Evolutionary conservation across 2,329 filamentous ascomycete genomes (phyloP), one percentile per base, ranked within the genome.

Genomic region (Raffaelea deltoideospora): DNA sequence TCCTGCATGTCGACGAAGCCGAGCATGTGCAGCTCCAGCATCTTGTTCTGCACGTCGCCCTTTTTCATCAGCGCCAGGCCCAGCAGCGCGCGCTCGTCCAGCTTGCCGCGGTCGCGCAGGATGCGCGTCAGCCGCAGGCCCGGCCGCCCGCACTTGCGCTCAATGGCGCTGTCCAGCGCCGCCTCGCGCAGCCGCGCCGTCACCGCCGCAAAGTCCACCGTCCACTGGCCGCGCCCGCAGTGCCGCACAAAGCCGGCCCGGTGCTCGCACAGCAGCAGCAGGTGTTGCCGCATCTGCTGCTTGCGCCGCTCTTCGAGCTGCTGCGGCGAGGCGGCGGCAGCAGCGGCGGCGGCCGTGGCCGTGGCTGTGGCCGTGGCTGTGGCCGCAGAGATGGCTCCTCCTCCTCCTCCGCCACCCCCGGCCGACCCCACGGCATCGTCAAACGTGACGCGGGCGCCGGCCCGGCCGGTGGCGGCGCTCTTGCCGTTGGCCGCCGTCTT

Each of bases 1-100:
- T 98, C 90, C 55, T 98, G 90, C 6, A 93, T 74, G 46, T 96
- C 85, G 11, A 94, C 75, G 42, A 90, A 78, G 2, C 90, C 88
- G 15, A 76, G 76, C 54, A 85, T 77, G 47, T 93, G 83, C 69
- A 98, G 82, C 43, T 78, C 75, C 13, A 83, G 78, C 57, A 96
- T 78, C 43, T 86, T 80, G 40, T 79, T 76, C 33, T 90, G 83
- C 19, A 96, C 74, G 37, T 94, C 84, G 40, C 79, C 76, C 48
- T 88, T 83, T 39, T 80, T 79, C 64, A 95, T 79, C 42, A 98
- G 71, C 37, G 81, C 82, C 38, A 86, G 68, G 34, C 77, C 76
- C 27, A 82, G 80, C 11, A 95, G 67, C 42, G 82, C 78, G 56
- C 92, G 93, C 56, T 98, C 90, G 46, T 96, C 88, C n/a, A 96